Base-by-base conservation (phyloP, 75 land plant genomes). In the Pinus tabuliformis region DNA sequence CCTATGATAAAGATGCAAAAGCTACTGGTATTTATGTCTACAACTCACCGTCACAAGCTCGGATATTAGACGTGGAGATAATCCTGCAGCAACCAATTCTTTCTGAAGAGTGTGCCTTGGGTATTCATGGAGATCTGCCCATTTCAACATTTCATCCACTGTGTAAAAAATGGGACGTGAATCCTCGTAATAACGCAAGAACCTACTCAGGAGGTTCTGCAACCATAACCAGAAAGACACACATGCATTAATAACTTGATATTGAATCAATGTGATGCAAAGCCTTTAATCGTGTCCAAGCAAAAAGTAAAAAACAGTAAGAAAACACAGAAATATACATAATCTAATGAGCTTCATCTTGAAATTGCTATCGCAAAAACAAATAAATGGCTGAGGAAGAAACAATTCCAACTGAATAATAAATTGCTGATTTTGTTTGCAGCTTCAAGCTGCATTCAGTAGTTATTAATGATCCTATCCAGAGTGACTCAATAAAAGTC, bases 21-120 rank as follows among this genome's bases (percentile, higher is more conserved):
- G 4, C 37, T 39, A 68, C 3, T 18, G 21, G 49, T 11, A 39
- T 20, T 30, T 66, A 39, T 20, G 71, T 45, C 45, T 39, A 15
- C 56, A 59, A 78, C 91, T 77, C 85, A 97, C 99, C 68, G 98
- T 97, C 76, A 97, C 87, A 60, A 97, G 93, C 80, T 97, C 99
- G 26, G 89, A 81, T 26, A 92, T 91, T 58, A 95, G 74, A 59
- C 70, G 86, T 2, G 77, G 74, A 64, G 93, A 90, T 77, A 97
- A 76, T 12, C 95, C 88, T 49, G 84, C 82, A 71, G 80, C 83
- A 30, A 73, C 70, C 70, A 97, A 81, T 68, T 91, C 91, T 54
- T 84, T 86, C 63, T 78, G 68, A 58, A 91, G 63, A 15, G 86
- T 80, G 16, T 86, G 60, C 5, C 78, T 83, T n/a, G 99, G 95